Percentiles rank a stretch among this genome's conserved stretches.
Conservation (phyloP, 1,284 basidiomycete genomes). For the Anthracocystis setariae region DNA sequence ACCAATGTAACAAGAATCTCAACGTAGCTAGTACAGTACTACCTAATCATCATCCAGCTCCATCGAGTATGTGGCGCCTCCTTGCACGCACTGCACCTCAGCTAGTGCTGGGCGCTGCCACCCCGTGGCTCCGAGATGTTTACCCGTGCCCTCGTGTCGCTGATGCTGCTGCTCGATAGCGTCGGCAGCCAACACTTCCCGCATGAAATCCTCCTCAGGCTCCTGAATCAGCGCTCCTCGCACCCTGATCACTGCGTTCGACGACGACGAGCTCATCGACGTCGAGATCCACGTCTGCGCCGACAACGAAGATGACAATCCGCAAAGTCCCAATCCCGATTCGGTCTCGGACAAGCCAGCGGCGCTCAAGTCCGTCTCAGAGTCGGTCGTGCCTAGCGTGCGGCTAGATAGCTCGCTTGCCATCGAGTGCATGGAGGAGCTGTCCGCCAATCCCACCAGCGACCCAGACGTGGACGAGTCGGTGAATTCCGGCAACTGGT, state of each 20-base stretch:
- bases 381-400: slow-evolving; percentile 26
- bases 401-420: slow-evolving; percentile 32
- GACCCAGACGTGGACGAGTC: slow-evolving; percentile 34
- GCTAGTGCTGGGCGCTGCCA: slow-evolving; percentile 12
- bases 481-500: slow-evolving; percentile 61
- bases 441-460: slow-evolving; percentile 20
- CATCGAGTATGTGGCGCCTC: slow-evolving; percentile 14
- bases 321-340: slow-evolving; percentile 37
- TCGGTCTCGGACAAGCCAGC: slow-evolving; percentile 28
- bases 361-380: slow-evolving; percentile 23
- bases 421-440: slow-evolving; percentile 27
- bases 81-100: slow-evolving; percentile 15
- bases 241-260: slow-evolving; percentile 43
- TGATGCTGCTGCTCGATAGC: slow-evolving; percentile 16
- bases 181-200: slow-evolving; percentile 51
- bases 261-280: slow-evolving; percentile 28
- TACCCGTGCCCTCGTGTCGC: not conserved
- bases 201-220: slow-evolving; percentile 57
- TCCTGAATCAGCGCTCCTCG: slow-evolving; percentile 65
- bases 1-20: no score
- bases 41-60: slow-evolving; percentile 19
- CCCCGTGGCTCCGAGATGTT: slow-evolving; percentile 1
- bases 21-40: no score
- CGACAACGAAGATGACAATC: slow-evolving; percentile 23
- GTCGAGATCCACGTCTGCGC: slow-evolving; percentile 8